These are phyloP conservation scores for Heliocybe sulcata DNA, from an alignment of 1,284 basidiomycete species.

Conservation along the genomic window DNA sequence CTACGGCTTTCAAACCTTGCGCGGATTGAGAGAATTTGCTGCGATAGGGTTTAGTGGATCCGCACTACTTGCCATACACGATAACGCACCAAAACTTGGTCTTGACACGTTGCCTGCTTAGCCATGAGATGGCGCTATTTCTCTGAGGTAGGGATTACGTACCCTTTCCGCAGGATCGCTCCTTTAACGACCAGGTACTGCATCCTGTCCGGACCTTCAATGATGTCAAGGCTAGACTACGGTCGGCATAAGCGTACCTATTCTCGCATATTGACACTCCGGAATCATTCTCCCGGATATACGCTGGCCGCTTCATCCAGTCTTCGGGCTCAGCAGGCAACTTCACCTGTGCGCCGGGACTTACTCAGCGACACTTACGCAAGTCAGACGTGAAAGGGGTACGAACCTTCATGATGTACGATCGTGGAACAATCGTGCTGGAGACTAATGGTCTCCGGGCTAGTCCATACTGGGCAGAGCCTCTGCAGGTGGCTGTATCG, in stretches of 20 bases:
- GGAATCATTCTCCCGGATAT: constrained; percentile 69
- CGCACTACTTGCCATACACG: constrained; percentile 8
- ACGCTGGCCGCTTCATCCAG: constrained; percentile 72
- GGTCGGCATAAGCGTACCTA: constrained; percentile 34
- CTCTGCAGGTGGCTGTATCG: constrained; percentile 77
- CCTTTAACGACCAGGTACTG: constrained; percentile 81
- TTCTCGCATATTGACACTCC: constrained; percentile 76
- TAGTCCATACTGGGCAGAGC: constrained; percentile 79
- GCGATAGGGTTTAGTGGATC: constrained; percentile 14
- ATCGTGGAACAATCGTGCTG: constrained; percentile 69
- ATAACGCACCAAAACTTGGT: constrained; percentile 67
- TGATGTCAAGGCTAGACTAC: neutral
- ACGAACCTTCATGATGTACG: constrained; percentile 74
- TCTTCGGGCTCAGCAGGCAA: constrained; percentile 77
- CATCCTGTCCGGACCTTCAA: constrained; percentile 36
- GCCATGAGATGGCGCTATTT: constrained; percentile 14
- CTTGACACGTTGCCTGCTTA: constrained; percentile 59
- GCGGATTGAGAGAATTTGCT: constrained; percentile 69
- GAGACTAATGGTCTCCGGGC: constrained; percentile 66
- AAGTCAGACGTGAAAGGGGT: constrained; percentile 8
- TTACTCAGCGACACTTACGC: constrained; percentile 5
- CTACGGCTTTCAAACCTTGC: constrained; percentile 38
- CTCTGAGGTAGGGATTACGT: constrained; percentile 11
- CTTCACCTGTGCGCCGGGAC: constrained; percentile 50
- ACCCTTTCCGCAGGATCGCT: constrained; percentile 78